Evolutionary conservation across 352 stramenopile genomes (phyloP).

Genomic region (Pelagophyceae sp.): DNA sequence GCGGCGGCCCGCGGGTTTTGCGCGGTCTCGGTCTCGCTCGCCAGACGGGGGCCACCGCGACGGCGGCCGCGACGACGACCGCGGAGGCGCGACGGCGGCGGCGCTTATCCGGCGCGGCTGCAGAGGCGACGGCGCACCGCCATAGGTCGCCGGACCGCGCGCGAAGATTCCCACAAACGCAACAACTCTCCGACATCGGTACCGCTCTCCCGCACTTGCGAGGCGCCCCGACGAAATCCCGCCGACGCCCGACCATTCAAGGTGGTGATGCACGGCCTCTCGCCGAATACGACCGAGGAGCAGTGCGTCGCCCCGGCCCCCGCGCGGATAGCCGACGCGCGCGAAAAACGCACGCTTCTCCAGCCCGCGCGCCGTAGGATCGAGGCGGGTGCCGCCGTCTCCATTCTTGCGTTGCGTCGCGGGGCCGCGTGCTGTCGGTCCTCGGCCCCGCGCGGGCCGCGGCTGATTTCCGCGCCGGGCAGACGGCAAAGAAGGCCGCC

Average conservation of each 20-base stretch:
- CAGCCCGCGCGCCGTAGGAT: too few species aligned
- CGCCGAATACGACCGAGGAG: not conserved
- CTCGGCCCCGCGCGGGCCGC: too few species aligned
- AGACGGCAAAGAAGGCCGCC: not conserved
- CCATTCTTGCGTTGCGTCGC: not conserved
- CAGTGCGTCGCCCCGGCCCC: not conserved
- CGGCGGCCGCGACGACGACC: not conserved
- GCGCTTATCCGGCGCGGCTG: too few species aligned
- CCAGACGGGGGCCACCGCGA: not conserved
- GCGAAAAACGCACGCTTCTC: too few species aligned
- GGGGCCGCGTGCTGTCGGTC: not conserved
- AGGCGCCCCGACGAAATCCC: not conserved
- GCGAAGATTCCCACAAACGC: too few species aligned
- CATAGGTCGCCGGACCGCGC: not conserved
- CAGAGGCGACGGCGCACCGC: not conserved
- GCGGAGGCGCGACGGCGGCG: not conserved
- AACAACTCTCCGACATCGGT: too few species aligned
- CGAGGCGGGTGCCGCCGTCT: not conserved
- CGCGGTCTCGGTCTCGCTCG: not conserved
- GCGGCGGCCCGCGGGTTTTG: too few species aligned
- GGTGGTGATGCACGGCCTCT: not conserved
- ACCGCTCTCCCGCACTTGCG: not conserved
- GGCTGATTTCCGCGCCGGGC: too few species aligned
- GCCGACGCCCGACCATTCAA: not conserved
- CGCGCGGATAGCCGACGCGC: too few species aligned